Evolutionary conservation across 305 asterid genomes (phyloP).

Genomic region (Fraxinus sp.): DNA sequence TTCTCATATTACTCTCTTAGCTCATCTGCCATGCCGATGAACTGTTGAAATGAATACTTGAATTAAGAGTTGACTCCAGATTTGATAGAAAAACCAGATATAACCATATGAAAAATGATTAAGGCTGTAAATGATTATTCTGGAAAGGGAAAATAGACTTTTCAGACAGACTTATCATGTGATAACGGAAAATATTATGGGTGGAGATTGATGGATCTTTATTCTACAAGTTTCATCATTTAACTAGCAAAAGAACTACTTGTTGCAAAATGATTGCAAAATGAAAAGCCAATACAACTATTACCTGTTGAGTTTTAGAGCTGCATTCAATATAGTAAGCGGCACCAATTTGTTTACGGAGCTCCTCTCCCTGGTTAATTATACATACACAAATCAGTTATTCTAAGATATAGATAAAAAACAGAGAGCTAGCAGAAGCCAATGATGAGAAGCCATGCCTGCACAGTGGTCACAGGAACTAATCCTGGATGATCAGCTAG

Average conservation of each 20-base stretch:
- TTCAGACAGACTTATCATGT: background rate
- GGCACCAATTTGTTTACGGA: conserved; percentile 88
- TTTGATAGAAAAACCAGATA: background rate
- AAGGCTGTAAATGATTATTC: background rate
- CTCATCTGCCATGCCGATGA: background rate
- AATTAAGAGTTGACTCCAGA: background rate
- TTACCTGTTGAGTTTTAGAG: conserved; percentile 95
- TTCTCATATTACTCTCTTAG: background rate
- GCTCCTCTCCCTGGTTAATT: conserved; percentile 87
- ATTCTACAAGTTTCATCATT: background rate
- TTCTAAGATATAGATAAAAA: background rate
- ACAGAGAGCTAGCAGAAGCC: background rate
- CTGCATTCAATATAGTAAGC: conserved; percentile 83
- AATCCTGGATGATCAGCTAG: conserved; percentile 91
- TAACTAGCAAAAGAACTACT: background rate
- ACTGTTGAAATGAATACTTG: background rate
- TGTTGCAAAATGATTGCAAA: background rate
- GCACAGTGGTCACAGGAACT: conserved; percentile 76
- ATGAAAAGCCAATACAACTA: background rate
- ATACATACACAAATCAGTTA: conserved; percentile 1
- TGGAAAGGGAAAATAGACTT: background rate
- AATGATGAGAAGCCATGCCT: conserved; percentile 45
- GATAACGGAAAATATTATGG: background rate
- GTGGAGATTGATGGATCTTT: background rate
- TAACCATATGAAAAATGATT: background rate